Conservation (phyloP, 2,329 filamentous ascomycete genomes). For the Colletotrichum coccodes region DNA sequence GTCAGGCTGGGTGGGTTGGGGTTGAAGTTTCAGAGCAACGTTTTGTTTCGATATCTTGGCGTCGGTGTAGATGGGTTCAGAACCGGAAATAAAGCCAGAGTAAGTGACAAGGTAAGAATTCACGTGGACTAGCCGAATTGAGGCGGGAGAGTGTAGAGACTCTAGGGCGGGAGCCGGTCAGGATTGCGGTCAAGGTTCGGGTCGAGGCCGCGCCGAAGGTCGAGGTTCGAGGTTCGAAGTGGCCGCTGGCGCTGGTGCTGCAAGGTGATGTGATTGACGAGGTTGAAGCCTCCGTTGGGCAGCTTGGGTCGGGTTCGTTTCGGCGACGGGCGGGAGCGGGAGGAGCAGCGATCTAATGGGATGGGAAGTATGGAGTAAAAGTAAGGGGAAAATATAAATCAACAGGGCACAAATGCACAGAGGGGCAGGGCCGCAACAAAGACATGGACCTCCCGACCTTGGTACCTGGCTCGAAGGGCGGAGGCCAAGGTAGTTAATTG, state of each 20-base stretch:
- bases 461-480: neutral
- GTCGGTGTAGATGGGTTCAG: neutral
- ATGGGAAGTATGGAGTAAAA: slow-evolving; percentile 25
- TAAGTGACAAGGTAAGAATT: neutral
- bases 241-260: slow-evolving; percentile 2
- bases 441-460: slow-evolving; percentile 3
- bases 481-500: neutral
- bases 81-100: neutral
- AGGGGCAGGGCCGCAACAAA: neutral
- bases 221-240: neutral
- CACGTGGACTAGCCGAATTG: neutral
- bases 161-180: neutral
- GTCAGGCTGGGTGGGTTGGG: slow-evolving; percentile 22
- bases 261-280: slow-evolving; percentile 24
- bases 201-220: slow-evolving; percentile 6
- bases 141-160: neutral
- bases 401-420: slow-evolving; percentile 1
- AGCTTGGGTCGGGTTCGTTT: slow-evolving; percentile 29
- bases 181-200: neutral
- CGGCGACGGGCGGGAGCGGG: slow-evolving; percentile 32
- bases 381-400: neutral
- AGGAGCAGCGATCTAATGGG: slow-evolving; percentile 33
- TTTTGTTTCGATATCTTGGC: slow-evolving; percentile 7
- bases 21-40: slow-evolving; percentile 11
- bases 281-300: neutral